phyloP scores from a whole-genome alignment of 441 rosid species.

The Gossypium gossypioides region DNA sequence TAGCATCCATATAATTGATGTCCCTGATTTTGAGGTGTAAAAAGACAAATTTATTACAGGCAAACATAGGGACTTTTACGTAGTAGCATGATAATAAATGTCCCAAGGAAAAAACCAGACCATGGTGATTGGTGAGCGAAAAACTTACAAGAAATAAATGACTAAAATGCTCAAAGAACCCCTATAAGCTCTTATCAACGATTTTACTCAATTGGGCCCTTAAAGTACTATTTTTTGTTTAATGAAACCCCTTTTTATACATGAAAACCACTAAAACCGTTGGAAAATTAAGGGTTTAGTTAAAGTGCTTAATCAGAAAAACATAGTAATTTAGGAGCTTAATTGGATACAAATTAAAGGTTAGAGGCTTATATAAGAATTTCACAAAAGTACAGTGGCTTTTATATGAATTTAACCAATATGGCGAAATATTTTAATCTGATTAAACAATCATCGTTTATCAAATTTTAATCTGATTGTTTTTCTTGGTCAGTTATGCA shows the following conservation, averaged over 20 bases:
- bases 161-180: background rate
- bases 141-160: background rate
- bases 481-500: background rate
- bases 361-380: background rate
- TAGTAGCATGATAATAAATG: background rate
- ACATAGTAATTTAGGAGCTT: background rate
- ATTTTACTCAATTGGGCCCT: background rate
- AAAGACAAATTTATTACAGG: background rate
- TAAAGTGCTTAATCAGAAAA: background rate
- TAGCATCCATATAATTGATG: slow-evolving; percentile 79
- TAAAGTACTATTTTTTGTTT: background rate
- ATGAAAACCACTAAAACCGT: background rate
- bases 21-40: slow-evolving; percentile 31
- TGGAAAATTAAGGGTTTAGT: background rate
- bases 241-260: background rate
- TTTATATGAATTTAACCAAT: background rate
- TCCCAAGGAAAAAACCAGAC: background rate
- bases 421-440: background rate
- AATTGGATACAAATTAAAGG: background rate
- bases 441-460: background rate
- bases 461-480: background rate
- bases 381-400: background rate
- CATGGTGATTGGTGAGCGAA: background rate
- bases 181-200: background rate
- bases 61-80: background rate